Evolutionary conservation across 768 basidiomycete species (phyloP), one percentile per base, ranked within the genome.

Genomic region (Exsudoporus frostii): DNA sequence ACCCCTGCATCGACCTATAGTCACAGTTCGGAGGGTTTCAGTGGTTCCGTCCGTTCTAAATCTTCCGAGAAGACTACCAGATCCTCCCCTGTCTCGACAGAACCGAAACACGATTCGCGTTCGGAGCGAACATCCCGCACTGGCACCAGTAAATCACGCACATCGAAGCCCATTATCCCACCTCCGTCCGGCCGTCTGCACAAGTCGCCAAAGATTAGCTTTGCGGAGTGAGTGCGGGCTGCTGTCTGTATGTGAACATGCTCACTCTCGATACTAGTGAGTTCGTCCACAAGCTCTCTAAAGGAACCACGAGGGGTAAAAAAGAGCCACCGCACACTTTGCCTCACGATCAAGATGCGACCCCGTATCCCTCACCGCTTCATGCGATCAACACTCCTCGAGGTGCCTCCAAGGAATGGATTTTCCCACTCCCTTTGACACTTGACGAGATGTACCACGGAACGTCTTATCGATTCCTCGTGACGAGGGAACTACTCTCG

Each of bases 371-470:
- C 7, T 71, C 76, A 32, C 76, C 77, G 13, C 68, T 80, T 17
- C 68, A 51, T 60, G 65, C 55, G 65, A 77, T 55, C 65, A 77
- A 59, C 70, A 76, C 54, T 57, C 76, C 54, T 47, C 60, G 68
- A 38, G 76, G 75, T 25, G 57, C 64, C 38, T 73, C 76, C 29
- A 78, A 78, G 55, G 85, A 86, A 64, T 88, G 86, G 84, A 72
- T 79, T n/a, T 87, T 85, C 69, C 79, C 83, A 0, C 76, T 88
- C 6, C 72, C 75, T 17, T 67, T 86, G 50, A 76, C 79, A 2
- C 76, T 88, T 19, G 82, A 86, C 52, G 84, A 87, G 56, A 73
- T 88, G 33, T 82, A 78, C 64, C 67, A 66, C 22, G 85, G 86
- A 29, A 77, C 78, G 43, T 72, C 71, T 15, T 81, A 79, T 59